Evolutionary conservation across 1,139 yeast species (phyloP).

Genomic region (Blastobotrys buckinghamii): DNA sequence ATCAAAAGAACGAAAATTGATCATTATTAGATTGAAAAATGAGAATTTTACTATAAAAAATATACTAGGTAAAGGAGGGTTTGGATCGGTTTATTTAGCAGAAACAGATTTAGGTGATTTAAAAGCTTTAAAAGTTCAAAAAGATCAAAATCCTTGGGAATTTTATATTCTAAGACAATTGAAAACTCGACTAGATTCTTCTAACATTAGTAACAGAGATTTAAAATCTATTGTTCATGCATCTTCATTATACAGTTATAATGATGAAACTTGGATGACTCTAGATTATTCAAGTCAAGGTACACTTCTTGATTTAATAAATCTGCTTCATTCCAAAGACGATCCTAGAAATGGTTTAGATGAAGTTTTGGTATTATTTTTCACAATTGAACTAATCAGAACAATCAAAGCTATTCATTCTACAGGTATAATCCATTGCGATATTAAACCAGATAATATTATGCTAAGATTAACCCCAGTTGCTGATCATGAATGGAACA

Average conservation of each 20-base stretch:
- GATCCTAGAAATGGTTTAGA: conserved; percentile 35
- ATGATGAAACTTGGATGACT: conserved; percentile 70
- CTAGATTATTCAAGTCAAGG: conserved; percentile 71
- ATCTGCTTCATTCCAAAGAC: conserved; percentile 28
- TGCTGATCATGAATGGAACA: conserved; percentile 21
- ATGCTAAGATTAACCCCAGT: conserved; percentile 55
- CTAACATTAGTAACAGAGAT: conserved; percentile 24
- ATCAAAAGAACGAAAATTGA: conserved; percentile 9
- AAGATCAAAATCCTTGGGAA: conserved; percentile 76
- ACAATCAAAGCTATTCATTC: conserved; percentile 58
- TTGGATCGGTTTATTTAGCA: conserved; percentile 70
- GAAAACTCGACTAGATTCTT: conserved; percentile 25
- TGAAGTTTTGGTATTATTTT: conserved; percentile 58
- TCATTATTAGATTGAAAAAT: neutral
- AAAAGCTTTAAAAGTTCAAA: conserved; percentile 68
- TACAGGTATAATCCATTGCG: conserved; percentile 73
- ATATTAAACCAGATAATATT: conserved; percentile 79
- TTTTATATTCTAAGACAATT: conserved; percentile 49
- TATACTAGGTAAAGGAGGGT: conserved; percentile 75
- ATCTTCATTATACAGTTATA: conserved; percentile 49
- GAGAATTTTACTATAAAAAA: conserved; percentile 45
- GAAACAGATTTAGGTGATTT: conserved; percentile 48
- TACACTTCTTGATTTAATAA: conserved; percentile 68
- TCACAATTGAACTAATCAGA: conserved; percentile 58
- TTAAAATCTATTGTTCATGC: conserved; percentile 45